Evolutionary conservation across 2,329 filamentous ascomycete species (phyloP).

Genomic region (Trichoderma breve): DNA sequence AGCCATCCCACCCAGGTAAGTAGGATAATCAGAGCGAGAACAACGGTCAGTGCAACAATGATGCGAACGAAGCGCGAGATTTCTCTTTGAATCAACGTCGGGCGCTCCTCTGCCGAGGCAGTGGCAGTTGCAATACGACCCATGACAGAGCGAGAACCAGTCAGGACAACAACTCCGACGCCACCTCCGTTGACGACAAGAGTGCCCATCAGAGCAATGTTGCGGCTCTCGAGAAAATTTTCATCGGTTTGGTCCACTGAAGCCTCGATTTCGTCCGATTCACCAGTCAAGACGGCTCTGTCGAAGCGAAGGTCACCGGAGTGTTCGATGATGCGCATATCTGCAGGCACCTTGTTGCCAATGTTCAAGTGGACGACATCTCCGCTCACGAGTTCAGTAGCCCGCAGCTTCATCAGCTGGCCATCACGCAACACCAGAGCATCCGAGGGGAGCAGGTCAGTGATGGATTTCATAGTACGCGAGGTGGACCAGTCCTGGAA

Average conservation of each 20-base stretch:
- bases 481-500: constrained; percentile 50
- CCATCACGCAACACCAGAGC: constrained; percentile 46
- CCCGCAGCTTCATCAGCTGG: constrained; percentile 38
- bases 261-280: constrained; percentile 42
- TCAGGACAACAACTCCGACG: constrained; percentile 41
- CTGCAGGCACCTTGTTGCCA: constrained; percentile 49
- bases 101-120: constrained; percentile 36
- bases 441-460: constrained; percentile 44
- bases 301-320: constrained; percentile 45
- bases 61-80: constrained; percentile 45
- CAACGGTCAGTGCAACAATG: constrained; percentile 40
- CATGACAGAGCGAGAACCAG: constrained; percentile 41
- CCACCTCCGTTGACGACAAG: constrained; percentile 42
- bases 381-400: constrained; percentile 44
- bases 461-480: constrained; percentile 47
- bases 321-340: constrained; percentile 42
- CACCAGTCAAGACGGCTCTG: constrained; percentile 42
- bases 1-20: constrained; percentile 47
- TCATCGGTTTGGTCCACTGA: constrained; percentile 39
- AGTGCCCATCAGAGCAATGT: constrained; percentile 45
- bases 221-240: constrained; percentile 44
- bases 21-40: constrained; percentile 41
- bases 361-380: constrained; percentile 47
- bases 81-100: constrained; percentile 42
- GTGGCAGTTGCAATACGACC: constrained; percentile 41